Evolutionary conservation across 2,329 filamentous ascomycete species (phyloP).

Genomic region (Claviceps digitariae): DNA sequence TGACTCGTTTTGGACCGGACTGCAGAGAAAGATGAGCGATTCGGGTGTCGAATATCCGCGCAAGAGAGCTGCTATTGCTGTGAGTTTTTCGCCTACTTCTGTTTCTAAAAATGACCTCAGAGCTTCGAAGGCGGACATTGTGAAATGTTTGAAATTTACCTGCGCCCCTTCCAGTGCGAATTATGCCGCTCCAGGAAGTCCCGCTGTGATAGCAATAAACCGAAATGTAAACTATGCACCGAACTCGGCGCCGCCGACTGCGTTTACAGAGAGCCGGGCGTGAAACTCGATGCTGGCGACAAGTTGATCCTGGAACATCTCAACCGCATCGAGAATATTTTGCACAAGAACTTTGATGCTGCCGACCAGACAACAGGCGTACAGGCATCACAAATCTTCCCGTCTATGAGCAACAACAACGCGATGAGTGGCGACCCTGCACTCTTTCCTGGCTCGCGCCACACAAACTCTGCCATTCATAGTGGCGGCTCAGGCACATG

Average conservation of each 20-base stretch:
- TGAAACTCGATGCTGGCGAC: conserved; percentile 77
- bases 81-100: conserved; percentile 15
- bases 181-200: conserved; percentile 72
- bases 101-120: not conserved
- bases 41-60: conserved; percentile 49
- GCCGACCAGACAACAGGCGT: conserved; percentile 37
- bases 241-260: conserved; percentile 65
- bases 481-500: no score
- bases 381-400: conserved; percentile 46
- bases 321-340: no score
- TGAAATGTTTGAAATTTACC: not conserved
- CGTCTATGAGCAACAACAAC: conserved; percentile 51
- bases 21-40: conserved; percentile 50
- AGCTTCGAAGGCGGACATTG: not conserved
- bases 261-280: conserved; percentile 71
- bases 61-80: conserved; percentile 51
- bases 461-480: no score
- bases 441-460: no score
- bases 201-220: conserved; percentile 63
- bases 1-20: conserved; percentile 40
- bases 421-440: conserved; percentile 58
- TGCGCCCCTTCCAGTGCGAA: conserved; percentile 45
- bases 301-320: conserved; percentile 73
- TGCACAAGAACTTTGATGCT: no score
- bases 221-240: conserved; percentile 73